phyloP scores from a whole-genome alignment of 2,329 filamentous ascomycete genomes.

The Penicillium brevicompactum region DNA sequence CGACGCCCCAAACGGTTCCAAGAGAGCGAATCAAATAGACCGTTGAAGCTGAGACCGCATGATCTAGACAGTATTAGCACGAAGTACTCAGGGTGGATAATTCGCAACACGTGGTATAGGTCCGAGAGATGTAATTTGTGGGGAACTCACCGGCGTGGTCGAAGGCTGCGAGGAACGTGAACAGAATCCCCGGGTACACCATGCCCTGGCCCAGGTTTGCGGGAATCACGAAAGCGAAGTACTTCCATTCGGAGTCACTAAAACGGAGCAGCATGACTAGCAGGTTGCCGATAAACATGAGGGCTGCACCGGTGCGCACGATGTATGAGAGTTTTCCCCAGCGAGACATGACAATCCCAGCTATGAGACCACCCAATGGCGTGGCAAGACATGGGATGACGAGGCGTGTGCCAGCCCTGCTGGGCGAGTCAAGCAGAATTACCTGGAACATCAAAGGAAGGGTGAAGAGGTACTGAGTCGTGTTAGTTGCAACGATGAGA shows the following conservation, averaged over 20 bases:
- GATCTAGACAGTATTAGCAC: conserved; percentile 46
- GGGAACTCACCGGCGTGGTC: conserved; percentile 57
- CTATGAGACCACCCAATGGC: conserved; percentile 47
- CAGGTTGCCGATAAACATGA: conserved; percentile 50
- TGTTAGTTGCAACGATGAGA: neutral
- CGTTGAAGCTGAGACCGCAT: conserved; percentile 64
- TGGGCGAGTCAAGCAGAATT: conserved; percentile 45
- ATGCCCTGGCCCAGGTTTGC: conserved; percentile 52
- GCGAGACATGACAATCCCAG: conserved; percentile 51
- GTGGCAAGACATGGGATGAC: conserved; percentile 50
- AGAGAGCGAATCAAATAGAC: conserved; percentile 66
- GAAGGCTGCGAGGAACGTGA: conserved; percentile 65
- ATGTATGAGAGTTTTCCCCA: conserved; percentile 48
- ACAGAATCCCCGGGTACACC: conserved; percentile 54
- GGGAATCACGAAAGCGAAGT: conserved; percentile 48
- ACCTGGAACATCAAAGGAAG: conserved; percentile 50
- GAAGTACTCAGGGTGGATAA: neutral
- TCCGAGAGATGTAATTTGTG: neutral
- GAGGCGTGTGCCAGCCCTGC: conserved; percentile 48
- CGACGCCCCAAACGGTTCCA: conserved; percentile 66
- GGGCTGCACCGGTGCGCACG: conserved; percentile 41
- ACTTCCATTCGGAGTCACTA: conserved; percentile 48
- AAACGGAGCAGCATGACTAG: conserved; percentile 46
- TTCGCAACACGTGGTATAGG: neutral
- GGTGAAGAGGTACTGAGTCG: conserved; percentile 48